A percentile compares a stretch with the other conserved stretches of the same genome.
These are phyloP conservation scores for Emergomyces pasteurianus DNA, from an alignment of 2,329 filamentous ascomycete species.

Conservation along the genomic window DNA sequence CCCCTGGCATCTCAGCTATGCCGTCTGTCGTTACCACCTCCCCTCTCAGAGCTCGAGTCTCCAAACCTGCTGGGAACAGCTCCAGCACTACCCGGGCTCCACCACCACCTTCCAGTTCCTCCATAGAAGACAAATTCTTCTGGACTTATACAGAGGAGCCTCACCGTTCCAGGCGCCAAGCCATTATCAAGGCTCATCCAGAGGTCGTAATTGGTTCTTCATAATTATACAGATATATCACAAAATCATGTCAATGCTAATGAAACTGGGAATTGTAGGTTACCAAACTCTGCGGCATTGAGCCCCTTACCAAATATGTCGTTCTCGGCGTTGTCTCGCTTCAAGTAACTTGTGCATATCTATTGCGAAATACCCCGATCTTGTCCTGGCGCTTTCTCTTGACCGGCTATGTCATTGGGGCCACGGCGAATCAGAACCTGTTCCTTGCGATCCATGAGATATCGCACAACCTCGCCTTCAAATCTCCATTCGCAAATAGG, in stretches of 20 bases:
- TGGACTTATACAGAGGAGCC: slow-evolving; percentile 99
- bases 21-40: slow-evolving; percentile 22
- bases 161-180: slow-evolving; percentile 76
- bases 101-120: slow-evolving; percentile 20
- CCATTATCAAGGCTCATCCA: slow-evolving; percentile 96
- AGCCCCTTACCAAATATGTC: slow-evolving; percentile 90
- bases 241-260: neutral
- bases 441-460: slow-evolving; percentile 99
- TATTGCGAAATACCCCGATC: slow-evolving; percentile 64
- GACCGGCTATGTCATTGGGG: slow-evolving; percentile 81
- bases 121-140: slow-evolving; percentile 59
- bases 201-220: slow-evolving; percentile 47
- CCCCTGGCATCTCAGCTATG: slow-evolving; percentile 9
- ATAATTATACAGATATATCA: neutral
- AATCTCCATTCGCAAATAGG: slow-evolving; percentile 65
- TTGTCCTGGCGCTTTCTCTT: slow-evolving; percentile 75
- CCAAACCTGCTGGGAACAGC: slow-evolving; percentile 10
- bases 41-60: slow-evolving; percentile 18
- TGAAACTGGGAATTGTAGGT: slow-evolving; percentile 44
- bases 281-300: slow-evolving; percentile 90
- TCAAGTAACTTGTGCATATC: slow-evolving; percentile 65
- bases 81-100: slow-evolving; percentile 10
- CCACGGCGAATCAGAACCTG: slow-evolving; percentile 94
- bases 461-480: slow-evolving; percentile 92
- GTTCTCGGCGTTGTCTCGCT: slow-evolving; percentile 72